phyloP scores from a whole-genome alignment of 805 yeast genomes.

The Priceomyces castillae region DNA sequence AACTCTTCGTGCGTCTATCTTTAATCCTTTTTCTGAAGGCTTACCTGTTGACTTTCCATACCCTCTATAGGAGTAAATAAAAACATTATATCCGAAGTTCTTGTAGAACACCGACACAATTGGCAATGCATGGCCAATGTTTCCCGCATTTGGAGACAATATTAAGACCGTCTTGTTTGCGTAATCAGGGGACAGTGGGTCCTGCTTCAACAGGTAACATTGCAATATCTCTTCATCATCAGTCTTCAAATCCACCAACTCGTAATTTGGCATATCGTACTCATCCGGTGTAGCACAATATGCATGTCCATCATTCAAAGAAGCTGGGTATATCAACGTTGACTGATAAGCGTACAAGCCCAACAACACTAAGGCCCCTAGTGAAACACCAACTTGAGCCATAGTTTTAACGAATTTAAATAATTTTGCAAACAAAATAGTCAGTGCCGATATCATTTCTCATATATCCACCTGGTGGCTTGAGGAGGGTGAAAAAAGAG shows the following conservation, averaged over 20 bases:
- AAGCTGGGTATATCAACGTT: slow-evolving; percentile 77
- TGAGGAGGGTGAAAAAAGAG: too few relatives aligned
- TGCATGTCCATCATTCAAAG: slow-evolving; percentile 69
- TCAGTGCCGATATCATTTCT: background rate
- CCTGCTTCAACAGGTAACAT: slow-evolving; percentile 59
- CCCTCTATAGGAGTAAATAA: slow-evolving; percentile 87
- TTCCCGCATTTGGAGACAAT: slow-evolving; percentile 92
- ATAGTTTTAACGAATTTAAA: slow-evolving; percentile 23
- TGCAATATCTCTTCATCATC: slow-evolving; percentile 68
- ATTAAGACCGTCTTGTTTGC: slow-evolving; percentile 69
- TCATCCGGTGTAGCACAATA: slow-evolving; percentile 75
- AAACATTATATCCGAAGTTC: slow-evolving; percentile 67
- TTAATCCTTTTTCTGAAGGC: slow-evolving; percentile 76
- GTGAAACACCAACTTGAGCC: slow-evolving; percentile 41
- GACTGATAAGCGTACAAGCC: slow-evolving; percentile 63
- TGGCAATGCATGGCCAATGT: slow-evolving; percentile 88
- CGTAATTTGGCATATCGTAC: slow-evolving; percentile 57
- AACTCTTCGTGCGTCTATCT: slow-evolving; percentile 75
- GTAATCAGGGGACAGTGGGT: slow-evolving; percentile 33
- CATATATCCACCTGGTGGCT: too few relatives aligned
- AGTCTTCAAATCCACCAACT: slow-evolving; percentile 59
- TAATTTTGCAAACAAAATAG: slow-evolving; percentile 11
- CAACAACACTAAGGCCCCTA: slow-evolving; percentile 44
- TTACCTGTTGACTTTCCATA: slow-evolving; percentile 79
- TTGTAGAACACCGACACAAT: slow-evolving; percentile 67